A percentile compares a stretch with the other conserved stretches of the same genome.
Evolutionary conservation across 345 rosid species (phyloP).

Genomic region (Acer saccharum): DNA sequence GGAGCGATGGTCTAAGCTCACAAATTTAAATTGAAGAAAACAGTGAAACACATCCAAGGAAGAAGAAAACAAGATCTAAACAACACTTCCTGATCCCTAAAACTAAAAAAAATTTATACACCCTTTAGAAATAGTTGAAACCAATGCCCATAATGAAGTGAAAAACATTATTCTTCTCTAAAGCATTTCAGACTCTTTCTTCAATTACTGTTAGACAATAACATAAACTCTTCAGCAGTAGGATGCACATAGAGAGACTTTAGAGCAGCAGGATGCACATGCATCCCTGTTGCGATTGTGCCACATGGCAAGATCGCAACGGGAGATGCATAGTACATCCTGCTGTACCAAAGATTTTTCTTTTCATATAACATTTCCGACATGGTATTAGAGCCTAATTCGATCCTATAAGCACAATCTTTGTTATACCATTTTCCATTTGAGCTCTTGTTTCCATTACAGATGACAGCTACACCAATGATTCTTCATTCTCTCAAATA

Average conservation of each 20-base stretch:
- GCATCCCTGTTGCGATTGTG: too few relatives aligned
- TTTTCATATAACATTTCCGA: neutral
- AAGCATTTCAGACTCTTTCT: neutral
- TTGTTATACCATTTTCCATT: neutral
- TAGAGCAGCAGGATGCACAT: too few relatives aligned
- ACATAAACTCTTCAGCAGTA: neutral
- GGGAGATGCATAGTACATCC: too few relatives aligned
- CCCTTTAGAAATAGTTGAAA: too few relatives aligned
- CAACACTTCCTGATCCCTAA: neutral
- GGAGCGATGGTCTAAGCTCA: neutral
- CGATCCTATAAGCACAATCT: neutral
- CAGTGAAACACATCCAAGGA: neutral
- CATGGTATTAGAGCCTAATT: neutral
- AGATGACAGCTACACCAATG: neutral
- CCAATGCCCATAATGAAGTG: neutral
- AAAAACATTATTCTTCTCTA: neutral
- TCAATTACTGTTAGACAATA: neutral
- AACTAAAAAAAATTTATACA: too few relatives aligned
- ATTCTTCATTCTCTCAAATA: neutral
- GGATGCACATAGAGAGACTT: neutral
- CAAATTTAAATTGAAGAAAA: neutral
- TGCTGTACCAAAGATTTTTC: too few relatives aligned
- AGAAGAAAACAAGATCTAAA: neutral
- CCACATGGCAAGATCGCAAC: too few relatives aligned
- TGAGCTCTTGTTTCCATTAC: neutral